These are phyloP conservation scores for Extremus antarcticus DNA, from an alignment of 495 filamentous ascomycete species.

Conservation along the genomic window DNA sequence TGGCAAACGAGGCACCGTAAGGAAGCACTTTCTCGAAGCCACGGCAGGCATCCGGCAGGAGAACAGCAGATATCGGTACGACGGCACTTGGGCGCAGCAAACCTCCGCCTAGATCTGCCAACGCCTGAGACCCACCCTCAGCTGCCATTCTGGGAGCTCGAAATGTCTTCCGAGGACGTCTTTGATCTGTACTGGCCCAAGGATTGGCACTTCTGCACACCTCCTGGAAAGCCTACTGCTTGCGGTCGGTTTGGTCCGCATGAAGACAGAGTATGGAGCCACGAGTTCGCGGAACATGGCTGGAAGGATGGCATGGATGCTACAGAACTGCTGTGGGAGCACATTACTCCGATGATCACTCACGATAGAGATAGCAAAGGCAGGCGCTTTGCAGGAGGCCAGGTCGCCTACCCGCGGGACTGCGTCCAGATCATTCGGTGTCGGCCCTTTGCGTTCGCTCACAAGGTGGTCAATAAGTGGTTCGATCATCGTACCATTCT, in stretches of 20 bases:
- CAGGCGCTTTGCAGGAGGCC: not conserved
- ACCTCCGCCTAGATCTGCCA: not conserved
- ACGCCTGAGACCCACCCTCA: not conserved
- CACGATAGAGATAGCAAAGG: not conserved
- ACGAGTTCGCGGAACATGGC: not conserved
- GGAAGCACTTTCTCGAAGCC: not conserved
- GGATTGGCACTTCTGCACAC: not conserved
- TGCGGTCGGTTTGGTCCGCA: not conserved
- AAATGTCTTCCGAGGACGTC: not conserved
- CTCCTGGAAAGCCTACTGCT: not conserved
- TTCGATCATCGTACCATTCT: not conserved
- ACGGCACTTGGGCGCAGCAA: not conserved
- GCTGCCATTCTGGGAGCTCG: not conserved
- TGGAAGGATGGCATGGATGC: not conserved
- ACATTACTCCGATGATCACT: not conserved
- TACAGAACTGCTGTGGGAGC: not conserved
- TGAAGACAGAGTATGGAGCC: not conserved
- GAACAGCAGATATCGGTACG: not conserved
- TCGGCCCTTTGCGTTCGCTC: not conserved
- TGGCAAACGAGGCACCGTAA: not conserved
- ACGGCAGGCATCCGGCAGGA: not conserved
- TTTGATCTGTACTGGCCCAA: not conserved
- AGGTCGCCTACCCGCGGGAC: not conserved
- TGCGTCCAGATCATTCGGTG: not conserved
- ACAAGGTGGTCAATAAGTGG: not conserved